Evolutionary conservation across 1,139 yeast species (phyloP), one percentile per base, ranked within the genome.

Genomic region (Sugiyamaella castrensis): DNA sequence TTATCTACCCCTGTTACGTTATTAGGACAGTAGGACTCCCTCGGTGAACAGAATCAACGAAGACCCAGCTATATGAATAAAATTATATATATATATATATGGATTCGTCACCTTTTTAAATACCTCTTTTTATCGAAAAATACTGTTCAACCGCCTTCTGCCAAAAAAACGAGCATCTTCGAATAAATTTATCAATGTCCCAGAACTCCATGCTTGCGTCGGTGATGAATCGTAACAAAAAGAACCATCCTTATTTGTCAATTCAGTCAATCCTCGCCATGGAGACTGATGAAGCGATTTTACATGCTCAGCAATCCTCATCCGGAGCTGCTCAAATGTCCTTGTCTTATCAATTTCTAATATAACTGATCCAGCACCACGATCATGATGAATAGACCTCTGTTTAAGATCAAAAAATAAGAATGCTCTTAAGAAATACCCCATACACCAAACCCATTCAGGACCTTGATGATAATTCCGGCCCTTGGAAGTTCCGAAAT

Each of bases 391-490:
- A 29, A 35, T 15, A 4, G 40, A 50, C 10, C 44, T 67, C 8
- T 71, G 70, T 28, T 66, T 58, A 48, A 73, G 69, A 57, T 81
- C 81, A 66, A 85, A 81, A 46, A 70, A 66, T 37, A 70, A 58
- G 63, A 74, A 82, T 0, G 98, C 96, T 54, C 97, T 77, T 57
- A 92, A 70, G 65, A 87, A 91, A 69, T 81, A 89, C 1, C 98
- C 98, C 35, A 77, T 75, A 53, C 83, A 80, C 97, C 98, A 92
- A 19, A 87, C 84, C 98, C 98, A 92, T 66, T 92, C 98, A 1
- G 98, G 98, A 1, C 98, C 98, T 69, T 92, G 98, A 67, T 92
- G 98, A 67, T 92, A 92, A 69, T 92, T 92, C 61, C 98, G 78
- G 15, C 98, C 98, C 69, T 89, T 89, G 5, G 98, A 76, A 0